Evolutionary conservation across 2,329 filamentous ascomycete species (phyloP).

Genomic region (Botrytis elliptica): DNA sequence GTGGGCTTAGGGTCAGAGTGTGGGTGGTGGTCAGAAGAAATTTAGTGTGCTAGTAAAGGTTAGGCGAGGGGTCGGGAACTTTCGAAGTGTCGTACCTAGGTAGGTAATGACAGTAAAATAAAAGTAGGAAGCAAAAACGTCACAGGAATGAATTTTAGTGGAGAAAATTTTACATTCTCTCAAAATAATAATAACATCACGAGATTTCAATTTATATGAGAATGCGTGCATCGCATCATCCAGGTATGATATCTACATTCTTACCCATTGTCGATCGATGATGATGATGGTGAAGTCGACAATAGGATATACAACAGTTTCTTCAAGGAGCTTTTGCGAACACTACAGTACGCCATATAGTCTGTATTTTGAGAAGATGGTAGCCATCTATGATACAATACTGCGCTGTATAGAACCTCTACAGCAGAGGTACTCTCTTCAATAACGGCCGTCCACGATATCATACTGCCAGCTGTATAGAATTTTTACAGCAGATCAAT

Average conservation of each 20-base stretch:
- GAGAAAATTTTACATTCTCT: neutral
- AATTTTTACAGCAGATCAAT: neutral
- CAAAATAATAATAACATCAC: neutral
- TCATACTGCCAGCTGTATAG: neutral
- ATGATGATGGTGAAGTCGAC: neutral
- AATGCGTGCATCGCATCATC: neutral
- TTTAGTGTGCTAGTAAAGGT: slow-evolving; percentile 17
- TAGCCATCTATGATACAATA: neutral
- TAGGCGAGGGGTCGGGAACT: slow-evolving; percentile 15
- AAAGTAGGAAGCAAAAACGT: neutral
- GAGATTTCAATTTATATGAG: neutral
- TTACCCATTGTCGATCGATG: neutral
- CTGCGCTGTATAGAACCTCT: neutral
- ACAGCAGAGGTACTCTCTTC: too few relatives aligned
- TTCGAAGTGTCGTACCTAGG: neutral
- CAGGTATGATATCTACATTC: neutral
- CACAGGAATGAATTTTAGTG: neutral
- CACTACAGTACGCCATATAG: neutral
- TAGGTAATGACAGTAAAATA: too few relatives aligned
- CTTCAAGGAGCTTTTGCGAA: neutral
- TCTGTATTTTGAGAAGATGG: neutral
- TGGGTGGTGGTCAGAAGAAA: slow-evolving; percentile 11
- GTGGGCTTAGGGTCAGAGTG: slow-evolving; percentile 11
- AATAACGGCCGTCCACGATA: too few relatives aligned
- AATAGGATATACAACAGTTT: neutral